Evolutionary conservation across 2,329 filamentous ascomycete genomes (phyloP).

Genomic region (Ceratocystis variospora): DNA sequence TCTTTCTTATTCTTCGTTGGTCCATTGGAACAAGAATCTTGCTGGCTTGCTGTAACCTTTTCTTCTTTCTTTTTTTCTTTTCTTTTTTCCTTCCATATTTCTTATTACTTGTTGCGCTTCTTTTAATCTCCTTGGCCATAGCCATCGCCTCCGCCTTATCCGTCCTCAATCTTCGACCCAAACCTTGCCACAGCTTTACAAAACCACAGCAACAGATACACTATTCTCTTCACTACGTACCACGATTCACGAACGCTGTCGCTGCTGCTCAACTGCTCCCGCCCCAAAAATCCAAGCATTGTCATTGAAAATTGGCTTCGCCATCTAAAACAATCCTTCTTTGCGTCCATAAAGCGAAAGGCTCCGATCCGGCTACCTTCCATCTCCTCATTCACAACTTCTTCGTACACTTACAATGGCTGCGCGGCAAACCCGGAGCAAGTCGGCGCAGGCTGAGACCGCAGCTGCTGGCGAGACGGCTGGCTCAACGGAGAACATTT

Average conservation of each 20-base stretch:
- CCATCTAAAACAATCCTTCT: neutral
- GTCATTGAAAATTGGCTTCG: neutral
- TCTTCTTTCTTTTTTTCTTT: neutral
- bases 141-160: neutral
- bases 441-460: conserved; percentile 20
- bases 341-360: neutral
- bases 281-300: neutral
- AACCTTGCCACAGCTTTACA: neutral
- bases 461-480: conserved; percentile 23
- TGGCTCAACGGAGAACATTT: conserved; percentile 54
- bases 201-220: neutral
- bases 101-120: neutral
- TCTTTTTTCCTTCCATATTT: neutral
- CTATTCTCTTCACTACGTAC: neutral
- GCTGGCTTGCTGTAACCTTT: neutral
- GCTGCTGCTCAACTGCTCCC: neutral
- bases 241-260: neutral
- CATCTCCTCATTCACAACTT: neutral
- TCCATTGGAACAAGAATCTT: neutral
- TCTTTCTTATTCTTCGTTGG: neutral
- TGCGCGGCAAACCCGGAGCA: conserved; percentile 21
- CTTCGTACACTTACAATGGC: conserved; percentile 10
- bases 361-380: too few relatives aligned
- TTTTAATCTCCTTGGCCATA: too few relatives aligned
- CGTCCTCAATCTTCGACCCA: neutral